These are phyloP conservation scores for Gynostemma pentaphyllum DNA, from an alignment of 306 rosid species.

Conservation along the genomic window DNA sequence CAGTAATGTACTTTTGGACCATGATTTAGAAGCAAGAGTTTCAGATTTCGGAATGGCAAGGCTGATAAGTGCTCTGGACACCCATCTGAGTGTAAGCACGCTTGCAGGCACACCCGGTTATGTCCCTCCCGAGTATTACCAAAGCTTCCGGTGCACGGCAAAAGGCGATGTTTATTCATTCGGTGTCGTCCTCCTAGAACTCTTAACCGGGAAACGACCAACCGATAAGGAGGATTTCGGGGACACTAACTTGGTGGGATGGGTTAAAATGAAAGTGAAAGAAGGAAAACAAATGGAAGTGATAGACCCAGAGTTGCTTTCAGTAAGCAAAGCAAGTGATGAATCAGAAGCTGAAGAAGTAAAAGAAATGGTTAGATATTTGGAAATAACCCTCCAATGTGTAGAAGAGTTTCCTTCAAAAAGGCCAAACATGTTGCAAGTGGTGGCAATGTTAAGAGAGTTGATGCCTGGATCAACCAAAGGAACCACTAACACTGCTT, in stretches of 20 bases:
- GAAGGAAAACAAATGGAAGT: slow-evolving; percentile 94
- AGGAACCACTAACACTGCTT: slow-evolving; percentile 80
- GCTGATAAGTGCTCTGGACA: slow-evolving; percentile 93
- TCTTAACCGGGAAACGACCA: slow-evolving; percentile 77
- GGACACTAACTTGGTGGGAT: slow-evolving; percentile 89
- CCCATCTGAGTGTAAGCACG: slow-evolving; percentile 94
- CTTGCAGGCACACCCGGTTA: slow-evolving; percentile 96
- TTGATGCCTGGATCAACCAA: slow-evolving; percentile 59
- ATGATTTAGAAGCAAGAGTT: slow-evolving; percentile 83
- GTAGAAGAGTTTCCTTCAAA: slow-evolving; percentile 84
- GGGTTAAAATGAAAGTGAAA: slow-evolving; percentile 80
- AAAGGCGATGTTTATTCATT: slow-evolving; percentile 90
- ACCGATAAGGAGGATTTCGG: slow-evolving; percentile 94
- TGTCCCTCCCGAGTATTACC: slow-evolving; percentile 97
- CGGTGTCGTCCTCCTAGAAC: slow-evolving; percentile 81
- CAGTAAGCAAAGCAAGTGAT: slow-evolving; percentile 50
- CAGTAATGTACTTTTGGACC: slow-evolving; percentile 82
- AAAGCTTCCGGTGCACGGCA: slow-evolving; percentile 93
- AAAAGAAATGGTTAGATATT: slow-evolving; percentile 73
- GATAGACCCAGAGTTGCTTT: slow-evolving; percentile 59
- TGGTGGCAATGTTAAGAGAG: slow-evolving; percentile 73
- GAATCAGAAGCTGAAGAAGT: slow-evolving; percentile 83
- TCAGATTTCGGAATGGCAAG: slow-evolving; percentile 98
- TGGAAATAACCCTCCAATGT: slow-evolving; percentile 62
- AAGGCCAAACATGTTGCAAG: slow-evolving; percentile 94